Base-by-base conservation (phyloP, 2,329 filamentous ascomycete genomes). In the Ophiostoma piceae region DNA sequence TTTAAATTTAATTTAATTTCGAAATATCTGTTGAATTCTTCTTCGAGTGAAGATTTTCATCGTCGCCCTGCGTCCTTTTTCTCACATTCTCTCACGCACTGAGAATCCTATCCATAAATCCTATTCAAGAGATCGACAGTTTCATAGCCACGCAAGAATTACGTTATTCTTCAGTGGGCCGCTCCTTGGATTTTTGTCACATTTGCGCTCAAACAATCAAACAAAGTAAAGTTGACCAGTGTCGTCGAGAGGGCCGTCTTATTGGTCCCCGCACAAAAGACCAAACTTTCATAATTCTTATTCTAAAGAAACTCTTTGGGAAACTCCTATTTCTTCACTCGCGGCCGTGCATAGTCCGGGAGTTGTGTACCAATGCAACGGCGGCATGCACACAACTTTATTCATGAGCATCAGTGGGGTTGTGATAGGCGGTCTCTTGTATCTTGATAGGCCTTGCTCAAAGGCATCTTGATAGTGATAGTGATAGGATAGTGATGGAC, bases 341-440 rank as follows among this genome's bases (percentile, higher is more conserved):
- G 51, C 22, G 51, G 51, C 51, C 51, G 51, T 57, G 51, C 51
- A 57, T 57, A 57, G 51, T 57, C 51, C 51, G 51, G 51, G 51
- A 57, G 51, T 26, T 57, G 51, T 57, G 51, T 57, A 57, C 51
- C 51, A 57, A 57, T 57, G 51, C 22, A 57, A 57, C 51, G n/a
- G 51, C 51, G 12, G 51, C 51, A 57, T 57, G 51, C 51, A 57
- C 22, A 26, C 8, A 57, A 57, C 51, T 57, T 57, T 57, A 57
- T 57, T 57, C n/a, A 57, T 57, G 51, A 29, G 22, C 51, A 57
- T 57, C 51, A 57, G 51, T 57, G 51, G 51, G 22, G 51, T 26
- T 57, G 51, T 57, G 51, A 57, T 26, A 12, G 22, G n/a, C n/a
- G 16, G n/a, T 57, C 9, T 57, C 2, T 54, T 54, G 51, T 57